Conservation (phyloP, 1,139 yeast species). For the Pichia sp. region DNA sequence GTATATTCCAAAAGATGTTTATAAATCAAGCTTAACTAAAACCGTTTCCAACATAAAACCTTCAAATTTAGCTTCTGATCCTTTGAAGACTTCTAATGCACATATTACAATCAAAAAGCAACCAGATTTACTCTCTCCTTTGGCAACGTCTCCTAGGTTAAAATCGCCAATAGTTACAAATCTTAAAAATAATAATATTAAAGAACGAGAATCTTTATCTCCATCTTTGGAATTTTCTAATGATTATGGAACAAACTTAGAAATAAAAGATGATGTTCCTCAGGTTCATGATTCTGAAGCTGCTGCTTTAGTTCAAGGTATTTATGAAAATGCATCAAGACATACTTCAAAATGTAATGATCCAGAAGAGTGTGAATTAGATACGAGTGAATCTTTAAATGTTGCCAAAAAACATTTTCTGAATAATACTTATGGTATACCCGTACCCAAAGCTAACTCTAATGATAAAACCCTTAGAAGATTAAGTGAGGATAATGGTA, state of each 20-base stretch:
- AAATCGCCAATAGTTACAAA: too few species aligned
- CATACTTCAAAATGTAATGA: slow-evolving; percentile 12
- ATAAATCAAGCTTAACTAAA: slow-evolving; percentile 14
- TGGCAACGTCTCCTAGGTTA: neutral
- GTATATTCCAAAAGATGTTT: slow-evolving; percentile 11
- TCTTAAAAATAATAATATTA: neutral
- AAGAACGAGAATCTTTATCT: slow-evolving; percentile 3
- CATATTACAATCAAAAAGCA: slow-evolving; percentile 65
- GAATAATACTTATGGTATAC: slow-evolving; percentile 15
- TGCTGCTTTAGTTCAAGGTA: slow-evolving; percentile 38
- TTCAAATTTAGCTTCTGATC: slow-evolving; percentile 75
- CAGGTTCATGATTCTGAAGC: slow-evolving; percentile 44
- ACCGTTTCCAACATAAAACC: slow-evolving; percentile 37
- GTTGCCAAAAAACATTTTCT: slow-evolving; percentile 8
- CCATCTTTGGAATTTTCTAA: slow-evolving; percentile 6
- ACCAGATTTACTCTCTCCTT: slow-evolving; percentile 21
- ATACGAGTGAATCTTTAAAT: neutral
- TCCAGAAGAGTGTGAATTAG: slow-evolving; percentile 6
- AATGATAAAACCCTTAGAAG: too few species aligned
- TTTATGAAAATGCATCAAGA: slow-evolving; percentile 24
- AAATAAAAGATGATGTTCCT: slow-evolving; percentile 1
- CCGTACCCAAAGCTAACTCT: slow-evolving; percentile 13
- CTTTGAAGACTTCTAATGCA: slow-evolving; percentile 63
- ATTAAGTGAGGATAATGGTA: neutral
- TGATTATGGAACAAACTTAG: slow-evolving; percentile 32